Percentiles rank a stretch among this genome's conserved stretches.
phyloP scores from a whole-genome alignment of 139 green algal species.

The Haematococcus lacustris region DNA sequence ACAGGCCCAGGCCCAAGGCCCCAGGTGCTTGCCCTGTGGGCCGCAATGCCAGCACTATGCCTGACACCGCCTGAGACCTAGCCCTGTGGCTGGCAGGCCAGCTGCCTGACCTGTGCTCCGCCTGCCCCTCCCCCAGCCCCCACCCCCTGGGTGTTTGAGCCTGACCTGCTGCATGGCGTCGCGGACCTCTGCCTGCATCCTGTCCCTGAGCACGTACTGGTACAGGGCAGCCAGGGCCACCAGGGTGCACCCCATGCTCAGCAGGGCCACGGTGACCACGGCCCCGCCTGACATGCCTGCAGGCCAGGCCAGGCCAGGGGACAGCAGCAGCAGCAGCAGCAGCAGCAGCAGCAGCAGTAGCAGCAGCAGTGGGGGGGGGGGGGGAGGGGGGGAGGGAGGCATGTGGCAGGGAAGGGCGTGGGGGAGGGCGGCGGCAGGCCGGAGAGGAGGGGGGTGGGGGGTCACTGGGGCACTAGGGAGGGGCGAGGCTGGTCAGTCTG shows the following conservation, averaged over 20 bases:
- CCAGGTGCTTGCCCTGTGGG: too few relatives aligned
- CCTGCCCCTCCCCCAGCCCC: too few relatives aligned
- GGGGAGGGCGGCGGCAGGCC: neutral
- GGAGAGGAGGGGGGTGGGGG: neutral
- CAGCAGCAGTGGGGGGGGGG: neutral
- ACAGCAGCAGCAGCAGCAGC: neutral
- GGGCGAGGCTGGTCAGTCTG: too few relatives aligned
- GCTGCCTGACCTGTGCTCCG: too few relatives aligned
- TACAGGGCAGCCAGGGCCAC: neutral
- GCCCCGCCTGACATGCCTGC: neutral
- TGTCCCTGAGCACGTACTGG: neutral
- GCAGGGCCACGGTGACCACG: neutral
- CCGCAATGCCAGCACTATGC: too few relatives aligned
- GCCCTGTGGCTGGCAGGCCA: too few relatives aligned
- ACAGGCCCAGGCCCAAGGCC: too few relatives aligned
- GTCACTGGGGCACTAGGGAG: too few relatives aligned
- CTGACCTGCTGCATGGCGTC: slow-evolving; percentile 14
- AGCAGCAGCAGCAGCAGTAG: neutral
- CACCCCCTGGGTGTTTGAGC: too few relatives aligned
- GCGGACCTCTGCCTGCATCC: slow-evolving; percentile 5
- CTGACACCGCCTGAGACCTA: too few relatives aligned
- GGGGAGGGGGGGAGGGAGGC: neutral
- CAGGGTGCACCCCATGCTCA: neutral
- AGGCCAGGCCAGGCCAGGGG: neutral
- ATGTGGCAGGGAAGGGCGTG: neutral